Evolutionary conservation across 306 rosid genomes (phyloP).

Genomic region (Cucurbita moschata): DNA sequence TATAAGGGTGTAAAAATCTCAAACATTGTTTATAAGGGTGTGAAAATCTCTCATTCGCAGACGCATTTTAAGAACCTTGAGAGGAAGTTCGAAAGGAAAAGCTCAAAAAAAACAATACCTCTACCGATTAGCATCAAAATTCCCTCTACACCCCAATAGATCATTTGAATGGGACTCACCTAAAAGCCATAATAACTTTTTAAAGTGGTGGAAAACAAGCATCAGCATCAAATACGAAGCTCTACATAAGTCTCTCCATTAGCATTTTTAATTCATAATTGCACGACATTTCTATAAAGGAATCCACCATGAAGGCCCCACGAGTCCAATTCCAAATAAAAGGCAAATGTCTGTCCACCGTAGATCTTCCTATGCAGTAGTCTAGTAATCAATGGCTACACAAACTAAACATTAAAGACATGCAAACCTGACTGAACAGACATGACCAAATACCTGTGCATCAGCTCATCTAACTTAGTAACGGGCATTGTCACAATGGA

Average conservation of each 20-base stretch:
- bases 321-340: not conserved
- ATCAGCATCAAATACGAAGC: not conserved
- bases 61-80: too few relatives aligned
- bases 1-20: too few relatives aligned
- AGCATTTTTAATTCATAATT: not conserved
- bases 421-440: not conserved
- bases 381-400: not conserved
- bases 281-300: not conserved
- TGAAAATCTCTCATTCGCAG: too few relatives aligned
- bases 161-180: not conserved
- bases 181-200: not conserved
- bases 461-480: slow-evolving; percentile 31
- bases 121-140: not conserved
- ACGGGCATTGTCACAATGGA: slow-evolving; percentile 37
- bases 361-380: not conserved
- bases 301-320: not conserved
- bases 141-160: not conserved
- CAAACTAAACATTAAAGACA: not conserved
- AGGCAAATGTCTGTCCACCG: not conserved
- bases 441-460: slow-evolving; percentile 5
- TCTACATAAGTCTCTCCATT: not conserved
- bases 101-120: too few relatives aligned
- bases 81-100: too few relatives aligned
- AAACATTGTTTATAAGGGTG: too few relatives aligned
- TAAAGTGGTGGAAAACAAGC: not conserved